phyloP scores from a whole-genome alignment of 495 filamentous ascomycete genomes.

The Aspergillus funiculosus region DNA sequence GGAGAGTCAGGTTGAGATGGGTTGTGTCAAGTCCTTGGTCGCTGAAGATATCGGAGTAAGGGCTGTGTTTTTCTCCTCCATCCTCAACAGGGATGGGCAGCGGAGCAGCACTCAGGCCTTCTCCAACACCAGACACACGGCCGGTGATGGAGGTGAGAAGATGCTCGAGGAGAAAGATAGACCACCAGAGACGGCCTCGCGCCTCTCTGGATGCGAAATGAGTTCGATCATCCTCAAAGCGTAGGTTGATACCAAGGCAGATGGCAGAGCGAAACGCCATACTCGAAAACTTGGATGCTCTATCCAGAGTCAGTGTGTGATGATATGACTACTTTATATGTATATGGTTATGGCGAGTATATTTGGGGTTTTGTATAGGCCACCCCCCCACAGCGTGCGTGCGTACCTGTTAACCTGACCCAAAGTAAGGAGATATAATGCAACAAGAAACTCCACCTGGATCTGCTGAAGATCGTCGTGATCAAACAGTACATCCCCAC shows the following conservation, averaged over 20 bases:
- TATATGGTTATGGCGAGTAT: no score
- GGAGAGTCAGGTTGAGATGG: constrained; percentile 30
- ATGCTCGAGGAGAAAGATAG: constrained; percentile 53
- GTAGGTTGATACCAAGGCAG: constrained; percentile 56
- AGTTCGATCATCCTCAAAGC: constrained; percentile 46
- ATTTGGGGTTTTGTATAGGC: no score
- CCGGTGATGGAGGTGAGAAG: constrained; percentile 55
- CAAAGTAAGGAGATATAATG: constrained; percentile 54
- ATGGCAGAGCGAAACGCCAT: constrained; percentile 54
- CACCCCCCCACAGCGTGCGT: no score
- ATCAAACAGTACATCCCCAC: constrained; percentile 44
- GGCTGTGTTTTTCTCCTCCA: constrained; percentile 33
- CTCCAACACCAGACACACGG: constrained; percentile 50
- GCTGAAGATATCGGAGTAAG: constrained; percentile 21
- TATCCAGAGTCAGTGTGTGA: constrained; percentile 20
- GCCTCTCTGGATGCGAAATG: constrained; percentile 50
- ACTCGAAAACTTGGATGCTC: constrained; percentile 55
- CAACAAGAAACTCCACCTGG: constrained; percentile 48
- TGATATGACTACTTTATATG: no score
- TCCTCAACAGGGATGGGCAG: constrained; percentile 52
- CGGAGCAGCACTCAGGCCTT: constrained; percentile 48
- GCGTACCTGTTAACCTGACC: constrained; percentile 58
- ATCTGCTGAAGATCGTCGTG: constrained; percentile 57
- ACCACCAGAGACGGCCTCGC: constrained; percentile 59
- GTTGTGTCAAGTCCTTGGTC: constrained; percentile 17